Evolutionary conservation across 2,329 filamentous ascomycete genomes (phyloP).

Genomic region (Sclerotinia nivalis): DNA sequence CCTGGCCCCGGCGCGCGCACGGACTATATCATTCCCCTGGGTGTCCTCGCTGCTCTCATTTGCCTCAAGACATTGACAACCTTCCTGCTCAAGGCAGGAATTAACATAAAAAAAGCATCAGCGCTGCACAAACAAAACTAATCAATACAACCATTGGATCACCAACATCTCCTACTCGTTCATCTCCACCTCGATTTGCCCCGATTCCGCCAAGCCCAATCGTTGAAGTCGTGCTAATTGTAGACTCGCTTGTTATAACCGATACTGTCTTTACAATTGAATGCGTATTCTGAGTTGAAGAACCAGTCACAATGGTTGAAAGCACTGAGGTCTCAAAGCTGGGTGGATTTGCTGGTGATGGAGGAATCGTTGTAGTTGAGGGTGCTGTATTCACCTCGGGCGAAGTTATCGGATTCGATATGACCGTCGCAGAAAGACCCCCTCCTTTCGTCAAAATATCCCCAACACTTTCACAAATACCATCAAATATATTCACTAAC

Average conservation of each 20-base stretch:
- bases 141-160: conserved; percentile 25
- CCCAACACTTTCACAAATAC: conserved; percentile 31
- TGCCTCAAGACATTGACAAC: background rate
- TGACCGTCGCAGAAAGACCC: background rate
- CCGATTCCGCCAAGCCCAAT: background rate
- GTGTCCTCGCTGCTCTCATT: conserved; percentile 1
- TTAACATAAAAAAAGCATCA: conserved; percentile 32
- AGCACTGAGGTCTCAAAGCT: background rate
- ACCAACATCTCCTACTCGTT: background rate
- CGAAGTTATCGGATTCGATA: background rate
- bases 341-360: background rate
- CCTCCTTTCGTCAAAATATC: conserved; percentile 22
- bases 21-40: conserved; percentile 10
- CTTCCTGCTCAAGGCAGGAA: conserved; percentile 26
- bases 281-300: background rate
- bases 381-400: background rate
- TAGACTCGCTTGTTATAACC: background rate
- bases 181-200: background rate
- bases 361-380: background rate
- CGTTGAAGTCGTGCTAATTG: background rate
- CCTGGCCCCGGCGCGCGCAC: accelerated
- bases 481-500: background rate
- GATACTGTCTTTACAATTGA: conserved; percentile 1
- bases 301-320: background rate
- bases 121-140: conserved; percentile 25